phyloP scores from a whole-genome alignment of 2,329 filamentous ascomycete species.

The Aspergillus floridensis region DNA sequence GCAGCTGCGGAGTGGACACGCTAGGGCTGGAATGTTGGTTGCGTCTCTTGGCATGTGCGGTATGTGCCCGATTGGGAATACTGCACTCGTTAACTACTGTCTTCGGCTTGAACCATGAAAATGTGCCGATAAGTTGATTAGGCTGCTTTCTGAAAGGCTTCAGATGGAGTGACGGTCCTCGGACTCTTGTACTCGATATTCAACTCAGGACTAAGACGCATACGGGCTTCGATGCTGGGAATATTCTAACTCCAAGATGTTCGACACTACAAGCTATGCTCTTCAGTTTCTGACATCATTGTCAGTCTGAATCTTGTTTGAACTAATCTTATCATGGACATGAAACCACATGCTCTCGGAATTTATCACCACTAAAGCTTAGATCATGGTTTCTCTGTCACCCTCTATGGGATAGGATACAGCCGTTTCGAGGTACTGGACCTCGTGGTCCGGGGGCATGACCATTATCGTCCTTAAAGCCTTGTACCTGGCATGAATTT shows the following conservation, averaged over 20 bases:
- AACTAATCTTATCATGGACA: background rate
- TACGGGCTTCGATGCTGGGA: background rate
- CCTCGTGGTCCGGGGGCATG: too few relatives aligned
- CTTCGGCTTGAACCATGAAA: background rate
- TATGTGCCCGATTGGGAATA: background rate
- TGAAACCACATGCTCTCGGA: background rate
- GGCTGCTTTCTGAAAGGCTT: background rate
- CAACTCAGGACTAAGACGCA: background rate
- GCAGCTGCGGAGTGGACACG: background rate
- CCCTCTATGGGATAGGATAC: background rate
- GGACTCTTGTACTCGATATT: background rate
- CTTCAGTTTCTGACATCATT: background rate
- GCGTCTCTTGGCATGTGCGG: background rate
- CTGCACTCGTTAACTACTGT: background rate
- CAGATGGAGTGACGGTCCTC: background rate
- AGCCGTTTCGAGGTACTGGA: background rate
- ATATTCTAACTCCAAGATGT: background rate
- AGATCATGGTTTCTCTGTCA: background rate
- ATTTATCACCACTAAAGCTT: background rate
- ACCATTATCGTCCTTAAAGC: background rate
- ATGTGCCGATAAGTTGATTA: background rate
- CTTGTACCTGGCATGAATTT: background rate
- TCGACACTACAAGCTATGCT: too few relatives aligned
- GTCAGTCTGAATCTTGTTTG: background rate
- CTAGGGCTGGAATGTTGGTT: background rate